Base-by-base conservation (phyloP, 2,329 filamentous ascomycete species). In the Fusarium sp. region DNA sequence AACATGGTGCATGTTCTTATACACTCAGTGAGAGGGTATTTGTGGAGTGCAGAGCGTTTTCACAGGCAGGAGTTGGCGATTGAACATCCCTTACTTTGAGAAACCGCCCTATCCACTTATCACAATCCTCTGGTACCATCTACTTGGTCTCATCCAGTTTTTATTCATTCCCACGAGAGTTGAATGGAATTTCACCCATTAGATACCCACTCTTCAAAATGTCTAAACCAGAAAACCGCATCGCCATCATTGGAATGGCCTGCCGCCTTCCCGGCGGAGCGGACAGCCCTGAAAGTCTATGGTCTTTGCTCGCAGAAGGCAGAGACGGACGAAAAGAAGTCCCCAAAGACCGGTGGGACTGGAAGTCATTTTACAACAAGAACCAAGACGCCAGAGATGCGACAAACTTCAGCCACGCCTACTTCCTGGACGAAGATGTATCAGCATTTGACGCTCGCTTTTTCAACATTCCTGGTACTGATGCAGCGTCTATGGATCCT, bases 331-430 rank as follows among this genome's bases (percentile, higher is more conserved):
- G 43, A 33, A 39, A 14, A 56, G 53, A 58, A 33, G 46, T 52
- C 1, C 46, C 46, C 10, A 58, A 44, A 45, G 19, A 22, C 7
- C 40, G 46, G 1, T 52, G 46, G 55, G 46, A 52, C 38, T 52
- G 55, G 55, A 58, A 46, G 6, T 58, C 55, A 7, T 58, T 58
- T 11, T 58, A 53, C 55, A 52, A 52, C 31, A 31, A 52, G 33
- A 52, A 58, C 10, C 55, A 33, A 22, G 55, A 52, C 19, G 31
- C 55, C 14, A 39, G 24, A 45, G 55, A 52, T 31, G 43, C 43
- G 1, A 56, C 53, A 17, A 42, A 56, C 6, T 56, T 57, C 5
- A 57, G 53, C 19, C 52, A 56, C 21, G 52, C 52, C 15, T 58
- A 58, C 13, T 58, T 58, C 10, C 28, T 58, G 4, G 45, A 51